Evolutionary conservation across 176 grass and related monocot genomes (phyloP).

Genomic region (Puya raimondii): DNA sequence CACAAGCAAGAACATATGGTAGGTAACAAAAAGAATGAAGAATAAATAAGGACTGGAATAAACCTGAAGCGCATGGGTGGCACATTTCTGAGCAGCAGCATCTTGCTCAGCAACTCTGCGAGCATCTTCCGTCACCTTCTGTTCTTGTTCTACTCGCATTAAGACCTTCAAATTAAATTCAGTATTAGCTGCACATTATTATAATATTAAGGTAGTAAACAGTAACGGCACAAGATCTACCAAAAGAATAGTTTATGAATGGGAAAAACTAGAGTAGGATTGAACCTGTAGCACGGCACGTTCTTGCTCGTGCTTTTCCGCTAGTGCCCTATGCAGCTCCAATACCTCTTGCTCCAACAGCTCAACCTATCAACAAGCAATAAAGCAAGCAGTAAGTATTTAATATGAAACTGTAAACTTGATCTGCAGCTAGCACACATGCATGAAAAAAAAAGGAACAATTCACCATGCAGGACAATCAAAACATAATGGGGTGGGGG

Average conservation of each 20-base stretch:
- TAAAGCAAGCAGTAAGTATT: conserved; percentile 10
- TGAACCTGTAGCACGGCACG: conserved; percentile 91
- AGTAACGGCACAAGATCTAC: not conserved
- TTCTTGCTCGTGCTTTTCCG: conserved; percentile 96
- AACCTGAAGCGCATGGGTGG: conserved; percentile 79
- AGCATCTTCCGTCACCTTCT: conserved; percentile 92
- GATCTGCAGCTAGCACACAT: not conserved
- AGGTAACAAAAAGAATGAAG: too few species aligned
- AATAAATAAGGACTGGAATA: conserved; percentile 20
- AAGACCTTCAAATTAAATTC: conserved; percentile 36
- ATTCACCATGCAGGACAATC: too few species aligned
- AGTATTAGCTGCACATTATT: not conserved
- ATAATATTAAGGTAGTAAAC: too few species aligned
- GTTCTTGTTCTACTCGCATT: conserved; percentile 99
- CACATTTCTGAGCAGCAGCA: conserved; percentile 77
- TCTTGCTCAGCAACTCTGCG: conserved; percentile 87
- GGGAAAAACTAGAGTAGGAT: not conserved
- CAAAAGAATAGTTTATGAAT: not conserved
- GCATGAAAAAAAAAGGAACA: not conserved
- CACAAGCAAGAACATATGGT: too few species aligned
- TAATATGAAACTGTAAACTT: conserved; percentile 1
- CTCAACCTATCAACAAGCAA: conserved; percentile 58
- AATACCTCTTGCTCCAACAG: conserved; percentile 74
- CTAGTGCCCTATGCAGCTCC: conserved; percentile 65
- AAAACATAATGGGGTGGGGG: too few species aligned